Percentiles rank a stretch among this genome's conserved stretches.
Evolutionary conservation across 2,329 filamentous ascomycete genomes (phyloP).

Genomic region (Cladosporium sp.): DNA sequence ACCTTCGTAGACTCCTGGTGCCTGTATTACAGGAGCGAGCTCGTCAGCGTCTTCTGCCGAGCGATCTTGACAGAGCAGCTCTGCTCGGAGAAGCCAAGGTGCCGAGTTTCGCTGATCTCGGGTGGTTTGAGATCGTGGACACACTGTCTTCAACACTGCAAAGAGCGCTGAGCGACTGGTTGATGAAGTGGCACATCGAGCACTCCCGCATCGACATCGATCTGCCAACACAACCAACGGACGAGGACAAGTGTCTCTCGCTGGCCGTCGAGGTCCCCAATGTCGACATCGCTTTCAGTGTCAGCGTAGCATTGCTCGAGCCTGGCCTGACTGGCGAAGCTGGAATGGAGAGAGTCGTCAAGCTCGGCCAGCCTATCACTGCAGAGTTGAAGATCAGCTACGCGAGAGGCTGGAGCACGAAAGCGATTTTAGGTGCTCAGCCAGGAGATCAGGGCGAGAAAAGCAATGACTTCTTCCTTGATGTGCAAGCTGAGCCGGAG

Average conservation of each 20-base stretch:
- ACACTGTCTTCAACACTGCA: slow-evolving; percentile 51
- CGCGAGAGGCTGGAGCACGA: slow-evolving; percentile 56
- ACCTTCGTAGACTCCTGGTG: slow-evolving; percentile 54
- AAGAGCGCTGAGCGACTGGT: slow-evolving; percentile 52
- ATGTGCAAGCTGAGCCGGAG: slow-evolving; percentile 72
- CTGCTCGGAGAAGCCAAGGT: slow-evolving; percentile 57
- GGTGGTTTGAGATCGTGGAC: slow-evolving; percentile 56
- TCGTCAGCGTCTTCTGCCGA: slow-evolving; percentile 43
- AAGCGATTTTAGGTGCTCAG: slow-evolving; percentile 48
- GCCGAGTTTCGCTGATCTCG: slow-evolving; percentile 53
- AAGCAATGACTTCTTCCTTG: slow-evolving; percentile 69
- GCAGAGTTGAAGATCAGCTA: slow-evolving; percentile 62
- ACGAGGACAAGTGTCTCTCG: slow-evolving; percentile 60
- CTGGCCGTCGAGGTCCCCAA: slow-evolving; percentile 90
- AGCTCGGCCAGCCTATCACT: slow-evolving; percentile 65
- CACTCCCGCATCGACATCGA: slow-evolving; percentile 33
- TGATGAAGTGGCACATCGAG: slow-evolving; percentile 58
- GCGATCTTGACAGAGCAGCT: slow-evolving; percentile 56
- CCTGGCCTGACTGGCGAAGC: slow-evolving; percentile 26
- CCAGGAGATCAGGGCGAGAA: slow-evolving; percentile 20
- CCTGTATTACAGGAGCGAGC: slow-evolving; percentile 50
- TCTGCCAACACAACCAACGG: slow-evolving; percentile 30
- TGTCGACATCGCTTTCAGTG: slow-evolving; percentile 79
- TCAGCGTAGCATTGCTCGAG: slow-evolving; percentile 60
- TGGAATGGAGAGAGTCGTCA: slow-evolving; percentile 38